A percentile compares a stretch with the other conserved stretches of the same genome.
Evolutionary conservation across 805 yeast genomes (phyloP).

Genomic region (Candida broadrunensis): DNA sequence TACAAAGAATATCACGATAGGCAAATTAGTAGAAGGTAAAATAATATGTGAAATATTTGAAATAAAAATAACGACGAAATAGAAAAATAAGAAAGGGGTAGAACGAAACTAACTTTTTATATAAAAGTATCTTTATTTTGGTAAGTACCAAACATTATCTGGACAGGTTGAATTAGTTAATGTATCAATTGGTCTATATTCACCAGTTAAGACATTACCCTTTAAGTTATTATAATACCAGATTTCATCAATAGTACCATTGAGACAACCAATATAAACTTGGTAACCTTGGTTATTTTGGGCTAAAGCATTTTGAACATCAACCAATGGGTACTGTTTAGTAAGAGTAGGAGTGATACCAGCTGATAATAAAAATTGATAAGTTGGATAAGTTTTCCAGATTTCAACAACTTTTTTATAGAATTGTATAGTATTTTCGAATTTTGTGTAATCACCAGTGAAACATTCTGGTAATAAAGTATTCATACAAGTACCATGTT

Average conservation of each 20-base stretch:
- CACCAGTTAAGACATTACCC: constrained; percentile 70
- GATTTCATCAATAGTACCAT: constrained; percentile 51
- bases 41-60: too few relatives aligned
- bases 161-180: constrained; percentile 64
- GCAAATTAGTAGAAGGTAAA: too few relatives aligned
- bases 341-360: constrained; percentile 36
- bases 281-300: constrained; percentile 26
- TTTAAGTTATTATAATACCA: constrained; percentile 82
- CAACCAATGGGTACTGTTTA: constrained; percentile 27
- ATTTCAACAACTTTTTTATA: constrained; percentile 26
- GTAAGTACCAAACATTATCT: constrained; percentile 34
- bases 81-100: too few relatives aligned
- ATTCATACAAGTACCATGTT: constrained; percentile 42
- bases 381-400: constrained; percentile 30
- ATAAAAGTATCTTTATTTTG: too few relatives aligned
- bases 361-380: constrained; percentile 27
- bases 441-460: constrained; percentile 16
- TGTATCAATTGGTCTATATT: constrained; percentile 59
- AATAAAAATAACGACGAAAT: too few relatives aligned
- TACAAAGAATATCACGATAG: too few relatives aligned
- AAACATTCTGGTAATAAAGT: constrained; percentile 37
- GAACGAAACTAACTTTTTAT: too few relatives aligned
- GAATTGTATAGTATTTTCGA: constrained; percentile 25
- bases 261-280: constrained; percentile 36
- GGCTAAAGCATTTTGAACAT: constrained; percentile 30